Evolutionary conservation across 768 basidiomycete species (phyloP).

Genomic region (Hypsizygus marmoreus): DNA sequence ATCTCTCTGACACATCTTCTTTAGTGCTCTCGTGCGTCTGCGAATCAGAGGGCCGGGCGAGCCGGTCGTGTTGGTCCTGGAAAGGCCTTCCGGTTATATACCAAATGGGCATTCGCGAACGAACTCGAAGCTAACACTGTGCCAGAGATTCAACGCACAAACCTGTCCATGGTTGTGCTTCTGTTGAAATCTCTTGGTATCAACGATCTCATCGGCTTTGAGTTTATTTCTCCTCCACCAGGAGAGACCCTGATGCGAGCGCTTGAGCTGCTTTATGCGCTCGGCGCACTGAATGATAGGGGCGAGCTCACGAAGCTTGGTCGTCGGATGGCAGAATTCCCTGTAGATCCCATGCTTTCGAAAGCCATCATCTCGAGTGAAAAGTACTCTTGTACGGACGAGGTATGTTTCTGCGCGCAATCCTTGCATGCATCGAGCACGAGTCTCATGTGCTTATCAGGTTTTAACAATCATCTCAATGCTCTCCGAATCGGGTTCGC

Average conservation of each 20-base stretch:
- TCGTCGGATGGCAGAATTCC: conserved; percentile 97
- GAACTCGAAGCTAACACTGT: conserved; percentile 97
- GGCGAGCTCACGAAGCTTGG: conserved; percentile 98
- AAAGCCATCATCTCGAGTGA: conserved; percentile 97
- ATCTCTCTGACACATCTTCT: neutral
- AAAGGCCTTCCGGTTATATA: conserved; percentile 97
- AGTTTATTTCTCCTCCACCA: conserved; percentile 97
- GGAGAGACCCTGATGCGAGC: conserved; percentile 97
- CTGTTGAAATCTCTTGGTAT: conserved; percentile 96
- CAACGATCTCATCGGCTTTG: conserved; percentile 97
- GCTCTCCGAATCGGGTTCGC: conserved; percentile 92
- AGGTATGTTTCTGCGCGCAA: conserved; percentile 67
- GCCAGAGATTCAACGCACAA: conserved; percentile 99
- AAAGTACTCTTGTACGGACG: conserved; percentile 91
- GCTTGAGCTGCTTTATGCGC: conserved; percentile 89
- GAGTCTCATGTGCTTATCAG: conserved; percentile 36
- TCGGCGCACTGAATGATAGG: conserved; percentile 94
- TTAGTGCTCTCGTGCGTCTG: conserved; percentile 95
- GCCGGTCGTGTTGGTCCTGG: conserved; percentile 98
- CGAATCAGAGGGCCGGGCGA: conserved; percentile 94
- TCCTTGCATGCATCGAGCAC: neutral
- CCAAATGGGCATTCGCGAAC: conserved; percentile 96
- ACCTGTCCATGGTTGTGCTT: conserved; percentile 92
- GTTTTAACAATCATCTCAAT: conserved; percentile 96
- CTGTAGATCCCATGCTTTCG: conserved; percentile 96